phyloP scores from a whole-genome alignment of 1,139 yeast genomes.

The Arxiozyma telluris region DNA sequence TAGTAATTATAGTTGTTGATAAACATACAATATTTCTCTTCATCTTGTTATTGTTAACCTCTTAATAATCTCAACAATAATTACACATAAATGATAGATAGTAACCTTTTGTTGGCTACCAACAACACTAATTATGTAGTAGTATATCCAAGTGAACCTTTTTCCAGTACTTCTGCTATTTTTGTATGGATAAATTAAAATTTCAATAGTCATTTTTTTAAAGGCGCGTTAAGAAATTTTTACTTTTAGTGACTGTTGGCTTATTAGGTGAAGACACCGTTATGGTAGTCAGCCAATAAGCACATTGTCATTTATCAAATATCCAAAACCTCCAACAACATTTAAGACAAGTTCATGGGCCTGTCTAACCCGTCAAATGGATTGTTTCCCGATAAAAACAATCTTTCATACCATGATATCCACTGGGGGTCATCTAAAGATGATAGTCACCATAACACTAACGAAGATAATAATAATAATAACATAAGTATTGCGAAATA shows the following conservation, averaged over 20 bases:
- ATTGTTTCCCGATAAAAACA: slow-evolving; percentile 18
- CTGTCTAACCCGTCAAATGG: slow-evolving; percentile 6
- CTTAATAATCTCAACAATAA: background rate
- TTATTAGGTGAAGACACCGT: background rate
- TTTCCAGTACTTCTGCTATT: too few species aligned
- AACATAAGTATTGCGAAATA: background rate
- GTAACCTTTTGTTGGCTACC: too few species aligned
- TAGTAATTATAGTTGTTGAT: too few species aligned
- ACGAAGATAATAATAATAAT: background rate
- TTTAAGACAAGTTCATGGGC: slow-evolving; percentile 1
- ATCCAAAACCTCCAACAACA: background rate
- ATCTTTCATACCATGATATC: slow-evolving; percentile 7
- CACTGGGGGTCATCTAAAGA: background rate
- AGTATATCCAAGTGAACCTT: too few species aligned
- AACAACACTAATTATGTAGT: too few species aligned
- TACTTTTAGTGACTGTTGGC: too few species aligned
- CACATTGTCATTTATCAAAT: background rate
- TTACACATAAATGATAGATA: background rate
- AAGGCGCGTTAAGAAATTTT: too few species aligned
- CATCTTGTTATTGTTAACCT: background rate
- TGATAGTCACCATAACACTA: background rate
- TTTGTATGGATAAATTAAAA: too few species aligned
- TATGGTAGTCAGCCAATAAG: background rate
- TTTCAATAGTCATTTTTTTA: too few species aligned
- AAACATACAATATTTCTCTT: background rate